Base-by-base conservation (phyloP, 768 basidiomycete genomes). In the Lactarius quietus region DNA sequence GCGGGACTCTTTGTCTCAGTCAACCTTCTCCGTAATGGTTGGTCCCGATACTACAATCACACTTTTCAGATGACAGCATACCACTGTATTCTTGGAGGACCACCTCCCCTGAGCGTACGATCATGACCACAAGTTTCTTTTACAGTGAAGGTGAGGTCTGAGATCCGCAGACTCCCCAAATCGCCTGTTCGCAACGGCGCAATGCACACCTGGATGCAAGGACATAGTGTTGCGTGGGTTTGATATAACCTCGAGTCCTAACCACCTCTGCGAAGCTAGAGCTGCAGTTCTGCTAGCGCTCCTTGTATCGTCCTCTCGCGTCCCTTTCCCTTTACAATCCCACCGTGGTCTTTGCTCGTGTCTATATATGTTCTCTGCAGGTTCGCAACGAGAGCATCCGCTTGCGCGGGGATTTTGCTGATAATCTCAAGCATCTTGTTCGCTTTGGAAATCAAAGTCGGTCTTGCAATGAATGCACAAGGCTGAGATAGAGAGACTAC, bases 381-480 rank as follows among this genome's bases (percentile, higher is more conserved):
- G 38, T 43, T 53, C 9, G 38, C 28, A 26, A 58, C 35, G 51
- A 66, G 61, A 14, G 48, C 39, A 23, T 66, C 56, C 45, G 53
- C 26, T 14, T 66, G 61, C 10, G 38, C 56, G n/a, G 65, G 65
- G 6, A 66, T 20, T 35, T 23, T 36, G 38, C 41, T 45, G 36
- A 45, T 31, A 9, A 62, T 58, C 35, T 66, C 56, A 26, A 60
- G 61, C 65, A 66, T 66, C 26, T 52, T 62, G 10, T 66, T 66
- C 5, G 61, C 65, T 66, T 38, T 2, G 9, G 35, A 41, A 15
- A 20, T 39, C 15, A 23, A 29, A 36, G 23, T 8, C 20, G 38
- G 39, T n/a, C 38, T 15, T 23, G 9, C n/a, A 17, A 33, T 38
- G 26, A 57, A 54, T 9, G 23, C n/a, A 31, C 6, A 18, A 4